Conservation (phyloP, 345 rosid species). For the Euphorbia lathyris region DNA sequence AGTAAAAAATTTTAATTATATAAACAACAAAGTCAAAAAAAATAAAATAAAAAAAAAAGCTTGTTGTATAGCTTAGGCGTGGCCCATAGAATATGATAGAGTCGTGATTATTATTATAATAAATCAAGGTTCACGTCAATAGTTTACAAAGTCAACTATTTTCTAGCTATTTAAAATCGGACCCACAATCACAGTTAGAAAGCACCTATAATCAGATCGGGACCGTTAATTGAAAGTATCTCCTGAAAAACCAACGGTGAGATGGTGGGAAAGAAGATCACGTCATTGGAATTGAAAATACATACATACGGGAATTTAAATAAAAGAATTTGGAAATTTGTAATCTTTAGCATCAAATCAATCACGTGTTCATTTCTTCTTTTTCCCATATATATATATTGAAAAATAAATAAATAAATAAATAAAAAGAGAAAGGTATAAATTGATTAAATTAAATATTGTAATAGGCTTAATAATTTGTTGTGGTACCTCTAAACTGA, state of each 20-base stretch:
- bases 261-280: slow-evolving; percentile 15
- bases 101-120: neutral
- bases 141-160: slow-evolving; percentile 1
- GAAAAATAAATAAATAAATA: too few species aligned
- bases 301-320: neutral
- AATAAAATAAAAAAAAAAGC: too few species aligned
- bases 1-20: too few species aligned
- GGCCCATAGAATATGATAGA: neutral
- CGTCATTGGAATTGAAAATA: slow-evolving; percentile 6
- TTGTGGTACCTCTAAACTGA: too few species aligned
- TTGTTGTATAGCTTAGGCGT: neutral
- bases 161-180: neutral
- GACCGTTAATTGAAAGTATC: slow-evolving; percentile 17
- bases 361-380: slow-evolving; percentile 17
- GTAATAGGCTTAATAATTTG: too few species aligned
- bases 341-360: slow-evolving; percentile 9
- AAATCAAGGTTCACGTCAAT: neutral
- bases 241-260: slow-evolving; percentile 18
- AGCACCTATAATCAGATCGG: neutral
- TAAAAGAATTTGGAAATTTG: neutral
- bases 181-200: slow-evolving; percentile 1
- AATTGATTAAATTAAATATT: too few species aligned
- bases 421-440: too few species aligned
- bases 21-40: too few species aligned
- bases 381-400: neutral